Evolutionary conservation across 179 eudicot species (phyloP).

Genomic region (Gypsophila paniculata): DNA sequence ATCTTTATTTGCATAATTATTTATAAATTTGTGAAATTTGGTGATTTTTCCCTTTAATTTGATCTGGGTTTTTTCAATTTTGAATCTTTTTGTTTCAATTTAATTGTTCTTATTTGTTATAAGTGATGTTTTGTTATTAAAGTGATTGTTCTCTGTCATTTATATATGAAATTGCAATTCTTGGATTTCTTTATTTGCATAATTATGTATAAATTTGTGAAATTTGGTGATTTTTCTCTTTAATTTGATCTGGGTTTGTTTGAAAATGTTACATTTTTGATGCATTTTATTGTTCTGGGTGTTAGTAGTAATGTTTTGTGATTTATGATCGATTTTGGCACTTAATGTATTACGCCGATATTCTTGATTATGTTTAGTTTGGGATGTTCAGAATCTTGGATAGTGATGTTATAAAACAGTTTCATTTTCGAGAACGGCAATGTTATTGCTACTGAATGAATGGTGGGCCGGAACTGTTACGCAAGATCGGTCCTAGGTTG

Average conservation of each 20-base stretch:
- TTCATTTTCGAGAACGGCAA: not conserved
- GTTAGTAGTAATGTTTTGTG: not conserved
- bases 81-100: not conserved
- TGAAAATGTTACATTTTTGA: not conserved
- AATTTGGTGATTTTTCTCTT: constrained; percentile 38
- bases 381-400: not conserved
- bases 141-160: not conserved
- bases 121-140: not conserved
- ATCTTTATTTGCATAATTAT: too few relatives aligned
- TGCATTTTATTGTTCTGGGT: too few relatives aligned
- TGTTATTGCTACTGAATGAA: not conserved
- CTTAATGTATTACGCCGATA: not conserved
- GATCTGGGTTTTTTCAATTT: constrained; percentile 21
- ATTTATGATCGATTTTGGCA: not conserved
- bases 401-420: not conserved
- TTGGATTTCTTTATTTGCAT: not conserved
- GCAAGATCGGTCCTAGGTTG: not conserved
- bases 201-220: too few relatives aligned
- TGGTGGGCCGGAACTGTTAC: not conserved
- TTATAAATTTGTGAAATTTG: constrained; percentile 19
- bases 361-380: not conserved
- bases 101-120: constrained; percentile 12
- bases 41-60: constrained; percentile 28
- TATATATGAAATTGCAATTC: not conserved
- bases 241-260: constrained; percentile 18